Base-by-base conservation (phyloP, 495 filamentous ascomycete genomes). In the Podospora pseudopauciseta region DNA sequence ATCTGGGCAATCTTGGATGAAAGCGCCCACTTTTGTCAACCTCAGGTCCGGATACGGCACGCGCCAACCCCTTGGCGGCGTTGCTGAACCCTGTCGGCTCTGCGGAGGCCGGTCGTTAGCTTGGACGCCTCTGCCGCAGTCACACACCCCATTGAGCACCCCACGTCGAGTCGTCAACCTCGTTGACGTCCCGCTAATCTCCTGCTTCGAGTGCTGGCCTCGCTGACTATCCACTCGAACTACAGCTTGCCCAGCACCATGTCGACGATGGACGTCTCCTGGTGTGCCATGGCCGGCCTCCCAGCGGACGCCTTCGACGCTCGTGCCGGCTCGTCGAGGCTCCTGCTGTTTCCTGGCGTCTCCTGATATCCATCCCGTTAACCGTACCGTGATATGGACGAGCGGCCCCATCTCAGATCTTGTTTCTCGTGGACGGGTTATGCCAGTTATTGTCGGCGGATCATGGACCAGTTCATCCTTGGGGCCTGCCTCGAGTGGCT, bases 1-100 rank as follows among this genome's bases (percentile, higher is more conserved):
- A 32, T 32, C 59, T 32, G 26, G 59, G n/a, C 67, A 69, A 69
- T 69, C 63, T 66, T 61, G 67, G 62, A 65, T 68, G 67, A 68
- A 68, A 65, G 55, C 62, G 62, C 63, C 62, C 58, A 60, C 19
- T 60, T 60, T 15, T 20, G 18, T 61, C 59, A n/a, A 28, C 28
- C 59, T 32, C 28, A 15, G 16, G 20, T 61, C 28, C 28, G 28
- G 59, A 16, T 54, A 54, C 39, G 63, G 63, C n/a, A 65, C 13
- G 23, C 26, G n/a, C 18, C 13, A 56, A 56, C n/a, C 18, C 16
- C 28, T 63, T 11, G 19, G 18, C 27, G 55, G 18, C 62, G 32
- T 49, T 59, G 63, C 55, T 58, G 27, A 66, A 64, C 67, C 66
- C 64, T 71, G 68, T 60, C 59, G 55, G 62, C 44, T 63, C 57